A percentile compares a stretch with the other conserved stretches of the same genome.
These are phyloP conservation scores for Aspergillus flavus DNA, from an alignment of 2,329 filamentous ascomycete species.

Conservation along the genomic window DNA sequence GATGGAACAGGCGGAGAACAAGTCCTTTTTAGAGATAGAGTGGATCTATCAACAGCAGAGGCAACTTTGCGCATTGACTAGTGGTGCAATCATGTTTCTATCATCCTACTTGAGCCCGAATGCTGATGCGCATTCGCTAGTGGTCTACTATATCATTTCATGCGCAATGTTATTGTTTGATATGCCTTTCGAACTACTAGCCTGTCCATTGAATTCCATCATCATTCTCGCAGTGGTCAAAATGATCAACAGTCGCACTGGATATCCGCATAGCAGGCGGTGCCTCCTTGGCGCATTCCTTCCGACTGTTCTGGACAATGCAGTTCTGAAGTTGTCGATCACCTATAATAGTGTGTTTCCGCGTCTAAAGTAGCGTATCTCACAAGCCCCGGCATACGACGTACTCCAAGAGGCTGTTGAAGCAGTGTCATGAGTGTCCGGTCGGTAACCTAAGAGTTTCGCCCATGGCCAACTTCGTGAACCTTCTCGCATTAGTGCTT, in stretches of 20 bases:
- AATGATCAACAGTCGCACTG: background rate
- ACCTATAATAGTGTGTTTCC: background rate
- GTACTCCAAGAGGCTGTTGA: background rate
- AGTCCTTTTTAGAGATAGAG: too few relatives aligned
- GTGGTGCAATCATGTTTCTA: background rate
- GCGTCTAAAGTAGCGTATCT: background rate
- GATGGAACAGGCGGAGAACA: background rate
- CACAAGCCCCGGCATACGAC: background rate
- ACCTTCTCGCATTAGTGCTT: background rate
- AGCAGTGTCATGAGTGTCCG: background rate
- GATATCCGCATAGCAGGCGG: background rate
- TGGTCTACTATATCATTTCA: background rate
- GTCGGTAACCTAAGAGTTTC: background rate
- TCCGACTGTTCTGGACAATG: background rate
- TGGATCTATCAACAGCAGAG: too few relatives aligned
- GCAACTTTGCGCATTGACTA: too few relatives aligned
- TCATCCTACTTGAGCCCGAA: too few relatives aligned
- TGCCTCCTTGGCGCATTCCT: background rate
- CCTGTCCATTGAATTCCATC: background rate
- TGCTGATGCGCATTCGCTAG: background rate
- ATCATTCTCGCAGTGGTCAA: background rate
- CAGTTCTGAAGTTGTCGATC: background rate
- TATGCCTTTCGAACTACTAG: background rate
- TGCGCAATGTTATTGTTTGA: background rate
- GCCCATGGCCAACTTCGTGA: background rate